phyloP scores from a whole-genome alignment of 495 filamentous ascomycete species.

The Choiromyces venosus region DNA sequence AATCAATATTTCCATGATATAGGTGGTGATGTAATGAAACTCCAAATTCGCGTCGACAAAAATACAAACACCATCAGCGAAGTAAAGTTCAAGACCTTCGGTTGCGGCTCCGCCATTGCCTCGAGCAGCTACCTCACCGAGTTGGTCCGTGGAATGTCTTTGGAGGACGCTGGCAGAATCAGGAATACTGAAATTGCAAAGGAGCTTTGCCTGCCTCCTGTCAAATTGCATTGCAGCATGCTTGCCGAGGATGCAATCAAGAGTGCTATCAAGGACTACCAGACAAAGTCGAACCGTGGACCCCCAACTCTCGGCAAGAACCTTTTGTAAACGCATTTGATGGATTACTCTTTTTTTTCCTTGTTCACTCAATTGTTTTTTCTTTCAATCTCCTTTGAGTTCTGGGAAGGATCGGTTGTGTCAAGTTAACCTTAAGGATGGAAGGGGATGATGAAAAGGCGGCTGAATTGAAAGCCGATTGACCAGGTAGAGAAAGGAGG shows the following conservation, averaged over 20 bases:
- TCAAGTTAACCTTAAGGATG: not conserved
- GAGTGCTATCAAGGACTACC: slow-evolving; percentile 96
- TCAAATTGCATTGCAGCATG: slow-evolving; percentile 98
- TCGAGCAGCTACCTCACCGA: slow-evolving; percentile 86
- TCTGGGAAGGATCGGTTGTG: not conserved
- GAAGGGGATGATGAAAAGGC: not conserved
- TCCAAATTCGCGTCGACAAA: slow-evolving; percentile 95
- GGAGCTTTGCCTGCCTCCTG: slow-evolving; percentile 89
- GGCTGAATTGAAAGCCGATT: not conserved
- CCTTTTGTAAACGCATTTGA: slow-evolving; percentile 1
- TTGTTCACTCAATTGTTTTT: not conserved
- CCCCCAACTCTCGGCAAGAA: slow-evolving; percentile 28
- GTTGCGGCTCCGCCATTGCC: slow-evolving; percentile 92
- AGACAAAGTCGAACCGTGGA: slow-evolving; percentile 60
- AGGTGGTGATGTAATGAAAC: slow-evolving; percentile 94
- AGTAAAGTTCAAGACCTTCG: slow-evolving; percentile 98
- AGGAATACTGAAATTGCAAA: slow-evolving; percentile 94
- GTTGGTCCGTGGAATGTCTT: slow-evolving; percentile 88
- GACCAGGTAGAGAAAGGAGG: not conserved
- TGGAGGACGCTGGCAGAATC: slow-evolving; percentile 85
- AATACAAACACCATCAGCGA: slow-evolving; percentile 83
- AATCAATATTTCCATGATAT: not conserved
- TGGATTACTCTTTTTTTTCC: slow-evolving; percentile 1
- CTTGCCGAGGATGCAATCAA: slow-evolving; percentile 99
- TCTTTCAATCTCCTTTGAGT: not conserved